phyloP scores from a whole-genome alignment of 192 early-diverging fungal genomes.

The Coemansia sp. region DNA sequence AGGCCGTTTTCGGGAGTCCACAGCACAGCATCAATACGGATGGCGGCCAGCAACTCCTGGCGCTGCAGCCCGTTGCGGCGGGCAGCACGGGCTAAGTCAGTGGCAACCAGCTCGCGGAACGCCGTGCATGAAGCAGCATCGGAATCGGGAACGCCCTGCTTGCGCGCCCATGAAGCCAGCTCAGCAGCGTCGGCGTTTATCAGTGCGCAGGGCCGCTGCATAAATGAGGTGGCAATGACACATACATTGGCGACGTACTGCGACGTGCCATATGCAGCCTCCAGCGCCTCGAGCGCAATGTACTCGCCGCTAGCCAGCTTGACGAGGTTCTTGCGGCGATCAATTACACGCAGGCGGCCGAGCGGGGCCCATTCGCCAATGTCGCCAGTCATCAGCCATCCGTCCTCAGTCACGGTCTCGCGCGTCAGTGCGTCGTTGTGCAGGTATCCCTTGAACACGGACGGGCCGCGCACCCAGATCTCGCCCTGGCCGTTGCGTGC shows the following conservation, averaged over 20 bases:
- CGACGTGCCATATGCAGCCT: constrained; percentile 81
- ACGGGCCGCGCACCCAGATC: constrained; percentile 79
- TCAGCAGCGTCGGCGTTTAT: constrained; percentile 57
- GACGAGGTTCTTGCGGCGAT: constrained; percentile 92
- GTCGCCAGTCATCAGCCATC: constrained; percentile 90
- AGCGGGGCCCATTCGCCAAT: constrained; percentile 81
- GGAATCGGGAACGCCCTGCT: neutral
- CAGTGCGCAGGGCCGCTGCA: constrained; percentile 72
- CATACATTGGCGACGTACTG: constrained; percentile 74
- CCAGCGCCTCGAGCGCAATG: constrained; percentile 93
- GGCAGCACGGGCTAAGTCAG: constrained; percentile 49
- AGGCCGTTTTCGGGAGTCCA: constrained; percentile 90
- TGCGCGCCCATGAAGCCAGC: neutral
- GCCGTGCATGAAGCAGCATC: neutral
- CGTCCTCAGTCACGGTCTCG: constrained; percentile 69
- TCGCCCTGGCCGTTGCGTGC: constrained; percentile 72
- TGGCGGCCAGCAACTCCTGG: constrained; percentile 68
- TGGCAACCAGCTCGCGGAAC: constrained; percentile 2
- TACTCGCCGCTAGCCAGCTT: constrained; percentile 90
- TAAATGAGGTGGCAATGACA: constrained; percentile 71
- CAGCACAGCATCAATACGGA: constrained; percentile 70
- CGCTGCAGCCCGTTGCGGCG: constrained; percentile 67
- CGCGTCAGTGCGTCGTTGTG: constrained; percentile 66
- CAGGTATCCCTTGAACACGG: constrained; percentile 81
- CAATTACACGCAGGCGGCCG: constrained; percentile 82